A percentile compares a stretch with the other conserved stretches of the same genome.
These are phyloP conservation scores for Exophiala oligosperma DNA, from an alignment of 2,329 filamentous ascomycete genomes.

Conservation along the genomic window DNA sequence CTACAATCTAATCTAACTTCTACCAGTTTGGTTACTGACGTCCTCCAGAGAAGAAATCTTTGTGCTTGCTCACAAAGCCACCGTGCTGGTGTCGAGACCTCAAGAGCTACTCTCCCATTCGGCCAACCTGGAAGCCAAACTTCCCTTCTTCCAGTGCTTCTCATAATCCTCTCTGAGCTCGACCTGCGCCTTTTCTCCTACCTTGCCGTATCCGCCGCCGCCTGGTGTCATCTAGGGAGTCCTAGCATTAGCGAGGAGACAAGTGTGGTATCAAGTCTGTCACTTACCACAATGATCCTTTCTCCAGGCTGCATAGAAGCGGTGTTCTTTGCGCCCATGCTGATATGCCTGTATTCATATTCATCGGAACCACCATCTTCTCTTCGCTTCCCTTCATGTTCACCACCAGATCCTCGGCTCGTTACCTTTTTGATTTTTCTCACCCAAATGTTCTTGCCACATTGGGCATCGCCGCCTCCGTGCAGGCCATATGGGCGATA, in stretches of 20 bases:
- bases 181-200: conserved; percentile 54
- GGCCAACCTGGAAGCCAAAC: conserved; percentile 48
- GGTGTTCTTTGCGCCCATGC: conserved; percentile 64
- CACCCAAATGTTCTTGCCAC: conserved; percentile 87
- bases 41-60: neutral
- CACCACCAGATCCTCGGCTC: conserved; percentile 35
- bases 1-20: neutral
- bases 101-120: conserved; percentile 53
- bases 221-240: conserved; percentile 37
- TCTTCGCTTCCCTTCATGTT: conserved; percentile 51
- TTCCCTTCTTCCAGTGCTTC: conserved; percentile 61
- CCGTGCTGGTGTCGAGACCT: conserved; percentile 1
- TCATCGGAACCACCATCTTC: conserved; percentile 36
- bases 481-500: conserved; percentile 78
- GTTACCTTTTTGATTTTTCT: conserved; percentile 62
- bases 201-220: conserved; percentile 53
- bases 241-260: neutral
- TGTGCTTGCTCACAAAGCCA: too few relatives aligned
- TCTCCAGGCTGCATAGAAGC: conserved; percentile 61
- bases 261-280: neutral
- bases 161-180: conserved; percentile 57
- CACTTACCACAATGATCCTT: conserved; percentile 61
- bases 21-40: neutral
- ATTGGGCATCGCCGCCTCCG: conserved; percentile 75
- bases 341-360: conserved; percentile 54